These are phyloP conservation scores for Phytophthora europaea DNA, from an alignment of 352 stramenopile species.

Conservation along the genomic window DNA sequence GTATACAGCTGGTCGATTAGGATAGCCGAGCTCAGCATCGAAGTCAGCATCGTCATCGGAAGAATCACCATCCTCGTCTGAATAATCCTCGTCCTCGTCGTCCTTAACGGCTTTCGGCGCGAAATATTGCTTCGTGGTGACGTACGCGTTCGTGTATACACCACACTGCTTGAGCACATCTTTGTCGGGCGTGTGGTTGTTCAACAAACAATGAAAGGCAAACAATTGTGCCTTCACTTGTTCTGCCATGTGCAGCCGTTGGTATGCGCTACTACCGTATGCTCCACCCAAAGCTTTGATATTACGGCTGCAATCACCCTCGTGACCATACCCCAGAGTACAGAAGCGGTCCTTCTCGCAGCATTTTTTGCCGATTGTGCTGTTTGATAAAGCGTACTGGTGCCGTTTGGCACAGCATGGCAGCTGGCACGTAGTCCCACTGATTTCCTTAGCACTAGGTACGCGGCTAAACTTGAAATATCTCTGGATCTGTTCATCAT, in stretches of 20 bases:
- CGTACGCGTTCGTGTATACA: slow-evolving; percentile 83
- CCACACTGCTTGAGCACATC: slow-evolving; percentile 91
- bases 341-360: slow-evolving; percentile 90
- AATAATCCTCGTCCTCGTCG: slow-evolving; percentile 82
- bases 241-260: slow-evolving; percentile 81
- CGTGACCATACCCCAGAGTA: slow-evolving; percentile 77
- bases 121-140: slow-evolving; percentile 79
- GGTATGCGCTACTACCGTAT: slow-evolving; percentile 77
- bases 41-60: slow-evolving; percentile 81
- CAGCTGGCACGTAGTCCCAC: slow-evolving; percentile 85
- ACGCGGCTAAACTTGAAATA: slow-evolving; percentile 92
- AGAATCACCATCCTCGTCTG: slow-evolving; percentile 73
- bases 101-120: slow-evolving; percentile 56
- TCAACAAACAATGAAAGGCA: slow-evolving; percentile 88
- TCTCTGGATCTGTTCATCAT: slow-evolving; percentile 89
- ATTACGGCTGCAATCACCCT: slow-evolving; percentile 83
- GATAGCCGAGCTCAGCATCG: slow-evolving; percentile 61
- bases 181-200: slow-evolving; percentile 89
- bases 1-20: slow-evolving; percentile 54
- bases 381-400: slow-evolving; percentile 61
- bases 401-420: slow-evolving; percentile 87
- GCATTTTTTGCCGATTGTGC: slow-evolving; percentile 52
- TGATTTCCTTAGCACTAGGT: slow-evolving; percentile 85
- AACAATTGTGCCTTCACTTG: slow-evolving; percentile 91
- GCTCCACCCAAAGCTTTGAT: slow-evolving; percentile 73